Evolutionary conservation across 2,329 filamentous ascomycete species (phyloP).

Genomic region (Sporothrix protearum): DNA sequence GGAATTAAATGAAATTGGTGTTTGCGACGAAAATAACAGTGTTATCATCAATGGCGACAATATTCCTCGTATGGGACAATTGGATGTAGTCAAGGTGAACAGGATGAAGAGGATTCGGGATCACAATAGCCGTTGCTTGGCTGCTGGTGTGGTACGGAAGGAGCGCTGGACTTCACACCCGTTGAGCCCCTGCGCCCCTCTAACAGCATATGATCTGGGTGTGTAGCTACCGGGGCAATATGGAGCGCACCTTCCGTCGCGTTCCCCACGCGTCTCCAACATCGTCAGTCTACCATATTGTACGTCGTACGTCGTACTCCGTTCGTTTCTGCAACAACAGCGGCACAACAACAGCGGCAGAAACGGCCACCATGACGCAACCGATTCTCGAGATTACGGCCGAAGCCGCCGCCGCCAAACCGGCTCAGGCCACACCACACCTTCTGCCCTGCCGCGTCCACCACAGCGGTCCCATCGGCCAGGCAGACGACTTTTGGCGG

Average conservation of each 20-base stretch:
- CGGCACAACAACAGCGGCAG: too few species aligned
- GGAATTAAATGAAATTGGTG: not conserved
- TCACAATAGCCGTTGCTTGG: not conserved
- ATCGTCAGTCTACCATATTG: not conserved
- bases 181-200: not conserved
- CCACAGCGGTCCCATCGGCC: constrained; percentile 68
- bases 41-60: not conserved
- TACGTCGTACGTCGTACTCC: too few species aligned
- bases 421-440: constrained; percentile 55
- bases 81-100: not conserved
- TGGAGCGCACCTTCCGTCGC: not conserved
- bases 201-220: not conserved
- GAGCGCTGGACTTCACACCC: not conserved
- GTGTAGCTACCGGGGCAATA: constrained; percentile 13
- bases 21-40: not conserved
- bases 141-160: not conserved
- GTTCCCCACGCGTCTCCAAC: constrained; percentile 6
- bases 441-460: constrained; percentile 77
- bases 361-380: constrained; percentile 42
- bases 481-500: constrained; percentile 66
- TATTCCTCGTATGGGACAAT: not conserved
- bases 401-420: constrained; percentile 26
- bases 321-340: too few species aligned
- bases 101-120: not conserved
- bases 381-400: constrained; percentile 42